Base-by-base conservation (phyloP, 305 asterid species). In the Ruellia speciosa region DNA sequence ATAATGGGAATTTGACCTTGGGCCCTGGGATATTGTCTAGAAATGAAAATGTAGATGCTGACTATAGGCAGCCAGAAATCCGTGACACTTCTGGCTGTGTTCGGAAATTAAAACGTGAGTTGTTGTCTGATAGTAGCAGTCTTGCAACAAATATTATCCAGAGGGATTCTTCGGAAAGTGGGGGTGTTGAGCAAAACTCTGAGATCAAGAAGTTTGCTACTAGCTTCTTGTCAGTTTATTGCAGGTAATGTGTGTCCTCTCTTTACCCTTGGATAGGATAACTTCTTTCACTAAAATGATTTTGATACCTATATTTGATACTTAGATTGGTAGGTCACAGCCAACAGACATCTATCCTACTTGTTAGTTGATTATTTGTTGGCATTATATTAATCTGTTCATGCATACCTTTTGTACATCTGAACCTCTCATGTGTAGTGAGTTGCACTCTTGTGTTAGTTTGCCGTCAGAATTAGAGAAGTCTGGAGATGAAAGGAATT, bases 151-250 rank as follows among this genome's bases (percentile, higher is more conserved):
- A 58, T 57, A 73, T 62, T 58, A 52, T 46, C 69, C 71, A 14
- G 56, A 72, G 71, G 68, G 72, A 69, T 56, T 62, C 60, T 48
- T 56, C 53, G 40, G 70, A 61, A 66, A 62, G 63, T 17, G 62
- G 50, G 50, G 43, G 47, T 54, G 68, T 50, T 58, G 76, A 9
- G 18, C 70, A 55, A 50, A 78, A 70, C 71, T 56, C 87, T n/a
- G 79, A 81, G 62, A 80, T 82, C 40, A 72, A 79, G 69, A 81
- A 77, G 60, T 86, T 84, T 60, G 85, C 94, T 14, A 62, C 72
- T 60, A 75, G 70, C 55, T 79, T 90, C 62, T 70, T 84, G 80
- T 82, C 97, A 58, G 60, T 86, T 65, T 80, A 81, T 70, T 88
- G 88, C 80, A 75, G 99, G 99, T 92, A 82, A n/a, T 55, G 46